Base-by-base conservation (phyloP, 1,139 yeast genomes). In the Geotrichum siamense region DNA sequence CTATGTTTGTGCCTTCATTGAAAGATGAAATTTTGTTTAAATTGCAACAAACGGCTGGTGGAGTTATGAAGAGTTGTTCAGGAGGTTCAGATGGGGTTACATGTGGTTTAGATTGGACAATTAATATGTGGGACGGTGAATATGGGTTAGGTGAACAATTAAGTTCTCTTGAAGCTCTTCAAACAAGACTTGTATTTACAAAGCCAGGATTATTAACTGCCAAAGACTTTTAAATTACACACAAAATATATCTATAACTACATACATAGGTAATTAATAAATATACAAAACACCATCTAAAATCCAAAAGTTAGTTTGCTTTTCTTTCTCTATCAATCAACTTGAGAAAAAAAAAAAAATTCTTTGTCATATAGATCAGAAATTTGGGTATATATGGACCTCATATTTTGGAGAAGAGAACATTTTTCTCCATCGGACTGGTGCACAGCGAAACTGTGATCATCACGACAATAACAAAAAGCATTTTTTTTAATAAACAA, bases 111-210 rank as follows among this genome's bases (percentile, higher is more conserved):
- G 74, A 82, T 59, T 89, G 97, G 97, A 67, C 75, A 36, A 57
- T 65, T 22, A 69, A 64, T 38, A 75, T 75, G 13, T 89, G 87
- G 82, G 96, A 89, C 63, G 81, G 79, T 2, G 61, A 55, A 39
- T 87, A 75, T 55, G 97, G 97, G 12, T 71, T 89, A 32, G 96
- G 96, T 52, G 96, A 89, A 64, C 96, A 89, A 63, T 84, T 89
- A 83, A 64, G 78, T 39, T 94, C 96, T 0, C 68, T 87, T 47
- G 96, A 87, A 60, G 76, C 76, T 5, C 74, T 87, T 59, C 83
- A 79, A 53, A 79, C 75, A 53, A 69, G 82, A 44, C 67, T 78
- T 58, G 76, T 76, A 19, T 62, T 70, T 43, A 65, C 72, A 73
- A 19, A 73, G 77, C 48, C 87, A 83, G 37, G 37, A 10, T 10